These are phyloP conservation scores for Flaveria trinervia DNA, from an alignment of 129 eudicot genomes.

Conservation along the genomic window DNA sequence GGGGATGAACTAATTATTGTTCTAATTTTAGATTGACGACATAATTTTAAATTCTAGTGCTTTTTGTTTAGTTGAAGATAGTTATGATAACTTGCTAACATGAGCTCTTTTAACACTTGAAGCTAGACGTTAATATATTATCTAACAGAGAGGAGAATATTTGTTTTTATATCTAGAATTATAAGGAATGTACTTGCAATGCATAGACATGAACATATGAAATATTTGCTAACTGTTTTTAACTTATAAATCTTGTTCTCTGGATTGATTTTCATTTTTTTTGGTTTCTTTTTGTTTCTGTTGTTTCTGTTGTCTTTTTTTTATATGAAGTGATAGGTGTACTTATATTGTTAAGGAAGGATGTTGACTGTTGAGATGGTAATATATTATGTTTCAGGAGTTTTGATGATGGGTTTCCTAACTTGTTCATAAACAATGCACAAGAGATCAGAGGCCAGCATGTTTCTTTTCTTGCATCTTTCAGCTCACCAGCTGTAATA, in stretches of 20 bases:
- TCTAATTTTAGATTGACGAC: too few species aligned
- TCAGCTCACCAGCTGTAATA: slow-evolving; percentile 86
- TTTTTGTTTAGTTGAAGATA: too few species aligned
- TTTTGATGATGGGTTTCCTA: slow-evolving; percentile 94
- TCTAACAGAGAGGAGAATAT: too few species aligned
- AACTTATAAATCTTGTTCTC: background rate
- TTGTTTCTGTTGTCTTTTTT: background rate
- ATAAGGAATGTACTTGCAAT: background rate
- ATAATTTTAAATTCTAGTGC: too few species aligned
- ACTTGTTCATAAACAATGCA: slow-evolving; percentile 87
- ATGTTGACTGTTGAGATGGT: background rate
- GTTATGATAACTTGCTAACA: too few species aligned
- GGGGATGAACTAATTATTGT: too few species aligned
- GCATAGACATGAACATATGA: background rate
- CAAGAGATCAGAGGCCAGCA: slow-evolving; percentile 87
- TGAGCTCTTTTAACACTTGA: too few species aligned
- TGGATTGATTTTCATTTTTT: too few species aligned
- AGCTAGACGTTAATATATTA: too few species aligned
- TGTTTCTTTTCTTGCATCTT: slow-evolving; percentile 85
- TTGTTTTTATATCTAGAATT: background rate
- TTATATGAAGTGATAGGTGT: background rate
- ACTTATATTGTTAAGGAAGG: background rate
- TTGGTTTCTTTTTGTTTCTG: background rate
- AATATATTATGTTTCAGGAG: slow-evolving; percentile 51
- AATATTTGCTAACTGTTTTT: background rate